Conservation (phyloP, 352 stramenopile genomes). For the Achlya hypogyna region DNA sequence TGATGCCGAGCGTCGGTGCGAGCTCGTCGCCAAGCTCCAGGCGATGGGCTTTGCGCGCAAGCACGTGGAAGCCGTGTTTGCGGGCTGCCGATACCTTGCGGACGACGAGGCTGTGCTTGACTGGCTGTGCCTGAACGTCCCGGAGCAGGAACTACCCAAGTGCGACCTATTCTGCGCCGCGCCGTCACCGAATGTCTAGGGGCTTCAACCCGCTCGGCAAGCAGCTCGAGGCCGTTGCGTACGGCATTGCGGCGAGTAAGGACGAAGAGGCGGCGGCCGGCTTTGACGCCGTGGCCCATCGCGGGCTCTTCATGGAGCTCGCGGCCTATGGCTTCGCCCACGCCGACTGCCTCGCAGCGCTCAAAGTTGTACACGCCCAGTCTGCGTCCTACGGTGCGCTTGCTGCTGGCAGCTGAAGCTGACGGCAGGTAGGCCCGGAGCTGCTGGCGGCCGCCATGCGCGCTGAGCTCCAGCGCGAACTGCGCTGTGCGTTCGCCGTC, state of each 20-base stretch:
- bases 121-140: constrained; percentile 74
- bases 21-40: constrained; percentile 29
- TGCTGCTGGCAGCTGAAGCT: neutral
- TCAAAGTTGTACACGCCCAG: constrained; percentile 30
- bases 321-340: constrained; percentile 60
- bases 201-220: constrained; percentile 82
- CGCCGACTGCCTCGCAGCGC: constrained; percentile 41
- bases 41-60: constrained; percentile 43
- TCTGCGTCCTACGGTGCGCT: neutral
- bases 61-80: constrained; percentile 45
- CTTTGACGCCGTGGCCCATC: neutral
- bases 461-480: constrained; percentile 30
- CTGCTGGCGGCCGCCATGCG: constrained; percentile 33
- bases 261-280: neutral
- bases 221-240: constrained; percentile 78
- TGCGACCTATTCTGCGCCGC: neutral
- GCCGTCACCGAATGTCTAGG: constrained; percentile 9
- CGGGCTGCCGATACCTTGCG: constrained; percentile 17
- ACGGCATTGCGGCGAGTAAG: constrained; percentile 12
- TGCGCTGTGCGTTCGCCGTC: constrained; percentile 21
- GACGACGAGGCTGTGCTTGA: constrained; percentile 46
- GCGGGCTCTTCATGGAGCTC: constrained; percentile 52
- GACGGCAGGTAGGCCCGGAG: neutral
- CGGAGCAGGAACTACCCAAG: constrained; percentile 64
- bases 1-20: constrained; percentile 24